Percentiles rank a stretch among this genome's conserved stretches.
These are phyloP conservation scores for Biscogniauxia mediterranea DNA, from an alignment of 2,329 filamentous ascomycete species.

Conservation along the genomic window DNA sequence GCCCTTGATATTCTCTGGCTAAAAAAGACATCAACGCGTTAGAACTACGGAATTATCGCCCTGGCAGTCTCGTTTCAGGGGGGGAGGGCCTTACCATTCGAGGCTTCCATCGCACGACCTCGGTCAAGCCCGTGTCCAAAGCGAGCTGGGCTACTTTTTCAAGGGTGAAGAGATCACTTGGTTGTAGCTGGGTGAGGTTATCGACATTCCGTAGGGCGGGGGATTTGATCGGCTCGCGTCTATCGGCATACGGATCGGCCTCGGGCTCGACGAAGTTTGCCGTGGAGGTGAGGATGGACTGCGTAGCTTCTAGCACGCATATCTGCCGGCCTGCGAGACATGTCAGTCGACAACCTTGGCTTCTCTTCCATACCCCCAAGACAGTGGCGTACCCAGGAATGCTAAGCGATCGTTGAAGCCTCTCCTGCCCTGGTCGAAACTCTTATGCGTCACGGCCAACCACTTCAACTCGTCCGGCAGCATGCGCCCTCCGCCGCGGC, in stretches of 20 bases:
- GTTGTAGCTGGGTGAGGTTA: constrained; percentile 63
- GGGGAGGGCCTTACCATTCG: constrained; percentile 59
- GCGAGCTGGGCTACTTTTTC: constrained; percentile 67
- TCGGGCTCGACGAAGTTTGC: constrained; percentile 24
- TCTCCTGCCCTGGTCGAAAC: constrained; percentile 90
- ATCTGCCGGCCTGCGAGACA: constrained; percentile 29
- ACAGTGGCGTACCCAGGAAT: constrained; percentile 66
- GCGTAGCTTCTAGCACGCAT: constrained; percentile 40
- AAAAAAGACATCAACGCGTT: constrained; percentile 3
- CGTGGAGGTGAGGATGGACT: constrained; percentile 60
- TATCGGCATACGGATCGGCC: constrained; percentile 44
- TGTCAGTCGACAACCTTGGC: constrained; percentile 9
- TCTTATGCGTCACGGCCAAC: constrained; percentile 96
- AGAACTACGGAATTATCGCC: too few species aligned
- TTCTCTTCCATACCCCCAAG: too few species aligned
- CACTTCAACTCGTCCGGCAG: constrained; percentile 92
- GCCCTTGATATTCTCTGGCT: constrained; percentile 63
- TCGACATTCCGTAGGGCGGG: constrained; percentile 69
- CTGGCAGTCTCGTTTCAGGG: too few species aligned
- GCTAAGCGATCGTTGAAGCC: constrained; percentile 93
- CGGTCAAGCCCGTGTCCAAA: constrained; percentile 64
- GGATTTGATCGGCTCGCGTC: constrained; percentile 67
- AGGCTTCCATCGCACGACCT: constrained; percentile 86
- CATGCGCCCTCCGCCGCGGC: constrained; percentile 67
- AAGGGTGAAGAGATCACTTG: constrained; percentile 61